Conservation (phyloP, 192 early-diverging fungal genomes). For the Coemansia sp. region DNA sequence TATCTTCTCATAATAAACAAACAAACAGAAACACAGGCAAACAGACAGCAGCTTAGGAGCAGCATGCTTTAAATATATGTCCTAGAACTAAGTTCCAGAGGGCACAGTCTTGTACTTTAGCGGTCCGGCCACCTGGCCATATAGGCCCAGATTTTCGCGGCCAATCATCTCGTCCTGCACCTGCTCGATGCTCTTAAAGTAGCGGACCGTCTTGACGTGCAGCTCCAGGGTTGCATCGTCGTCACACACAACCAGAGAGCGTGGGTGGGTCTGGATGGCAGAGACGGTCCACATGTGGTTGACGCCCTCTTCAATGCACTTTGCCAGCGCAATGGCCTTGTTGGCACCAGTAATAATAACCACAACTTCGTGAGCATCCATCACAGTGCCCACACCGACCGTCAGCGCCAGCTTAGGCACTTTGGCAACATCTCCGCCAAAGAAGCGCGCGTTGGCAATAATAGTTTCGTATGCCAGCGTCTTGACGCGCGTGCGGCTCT, state of each 20-base stretch:
- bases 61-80: not conserved
- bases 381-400: conserved; percentile 86
- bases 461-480: conserved; percentile 88
- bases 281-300: conserved; percentile 92
- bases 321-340: conserved; percentile 79
- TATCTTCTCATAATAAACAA: conserved; percentile 1
- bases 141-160: conserved; percentile 69
- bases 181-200: conserved; percentile 86
- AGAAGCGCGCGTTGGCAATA: conserved; percentile 83
- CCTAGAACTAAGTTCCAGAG: conserved; percentile 31
- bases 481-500: conserved; percentile 80
- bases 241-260: conserved; percentile 81
- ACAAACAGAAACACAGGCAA: not conserved
- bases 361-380: conserved; percentile 82
- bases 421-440: conserved; percentile 77
- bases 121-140: conserved; percentile 59
- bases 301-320: conserved; percentile 80
- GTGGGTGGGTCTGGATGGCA: conserved; percentile 79
- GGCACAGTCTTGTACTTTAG: conserved; percentile 51
- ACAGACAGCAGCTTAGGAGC: not conserved
- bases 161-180: conserved; percentile 76
- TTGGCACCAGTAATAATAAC: conserved; percentile 85
- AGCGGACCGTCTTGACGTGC: conserved; percentile 86
- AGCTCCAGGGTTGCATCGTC: conserved; percentile 86
- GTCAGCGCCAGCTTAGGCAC: conserved; percentile 86